These are phyloP conservation scores for Candida verbasci DNA, from an alignment of 805 yeast genomes.

Conservation along the genomic window DNA sequence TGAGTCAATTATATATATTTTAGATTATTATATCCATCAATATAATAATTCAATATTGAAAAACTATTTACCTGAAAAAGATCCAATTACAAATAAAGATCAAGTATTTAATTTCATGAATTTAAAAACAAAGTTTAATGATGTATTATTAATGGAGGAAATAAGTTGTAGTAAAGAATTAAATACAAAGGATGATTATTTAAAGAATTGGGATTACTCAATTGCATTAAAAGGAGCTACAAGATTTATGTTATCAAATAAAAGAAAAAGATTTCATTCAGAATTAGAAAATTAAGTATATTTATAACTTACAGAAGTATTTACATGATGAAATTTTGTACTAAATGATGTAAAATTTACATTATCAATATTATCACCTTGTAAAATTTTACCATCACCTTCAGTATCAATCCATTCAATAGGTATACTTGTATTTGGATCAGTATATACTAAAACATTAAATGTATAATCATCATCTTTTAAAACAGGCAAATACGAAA, in stretches of 20 bases:
- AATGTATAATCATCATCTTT: constrained; percentile 60
- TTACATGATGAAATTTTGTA: constrained; percentile 66
- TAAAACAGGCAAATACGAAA: constrained; percentile 76
- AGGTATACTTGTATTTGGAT: constrained; percentile 63
- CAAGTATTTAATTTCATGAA: constrained; percentile 45
- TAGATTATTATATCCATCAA: constrained; percentile 59
- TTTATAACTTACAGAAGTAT: constrained; percentile 64
- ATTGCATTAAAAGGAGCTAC: constrained; percentile 37
- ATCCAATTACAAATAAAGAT: constrained; percentile 38
- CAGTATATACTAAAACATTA: constrained; percentile 80
- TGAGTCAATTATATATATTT: constrained; percentile 52
- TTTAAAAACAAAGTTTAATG: constrained; percentile 39
- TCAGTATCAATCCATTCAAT: constrained; percentile 78
- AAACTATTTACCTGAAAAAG: constrained; percentile 35
- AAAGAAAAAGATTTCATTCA: constrained; percentile 41
- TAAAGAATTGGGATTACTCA: constrained; percentile 41
- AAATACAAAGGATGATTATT: constrained; percentile 42
- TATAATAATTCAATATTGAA: constrained; percentile 49
- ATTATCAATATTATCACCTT: constrained; percentile 51
- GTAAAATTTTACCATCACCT: constrained; percentile 51
- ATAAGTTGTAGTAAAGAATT: constrained; percentile 17
- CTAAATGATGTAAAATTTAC: constrained; percentile 67
- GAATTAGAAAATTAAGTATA: constrained; percentile 26
- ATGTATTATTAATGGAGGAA: constrained; percentile 31
- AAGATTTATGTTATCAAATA: constrained; percentile 51